Evolutionary conservation across 768 basidiomycete species (phyloP), one percentile per base, ranked within the genome.

Genomic region (Hericium alpestre): DNA sequence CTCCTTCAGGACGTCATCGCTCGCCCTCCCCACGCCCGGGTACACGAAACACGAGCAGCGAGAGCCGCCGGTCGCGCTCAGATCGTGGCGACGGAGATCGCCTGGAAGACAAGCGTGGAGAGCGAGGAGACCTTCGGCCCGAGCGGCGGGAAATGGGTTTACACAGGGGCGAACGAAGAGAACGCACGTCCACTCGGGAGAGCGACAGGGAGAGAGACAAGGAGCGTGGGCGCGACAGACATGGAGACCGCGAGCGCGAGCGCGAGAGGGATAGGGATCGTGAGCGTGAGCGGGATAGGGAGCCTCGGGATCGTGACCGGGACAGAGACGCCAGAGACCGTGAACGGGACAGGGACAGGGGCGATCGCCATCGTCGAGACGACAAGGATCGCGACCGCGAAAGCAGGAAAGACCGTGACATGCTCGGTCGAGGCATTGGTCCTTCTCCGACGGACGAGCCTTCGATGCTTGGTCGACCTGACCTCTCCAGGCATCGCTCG

Each of bases 11-110:
- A 49, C 80, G 80, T 38, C 76, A 75, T 27, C 82, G 87, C 46
- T 83, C 86, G 3, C 72, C 76, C 4, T 87, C 88, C 3, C 88
- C 88, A 15, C 64, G 79, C 18, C 82, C 83, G 6, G 84, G 84
- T 10, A 86, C 87, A 11, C 74, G 88, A 52, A 83, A 85, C 56
- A 74, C 78, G 43, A 90, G 88, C 63, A 70, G 73, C 43, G 88
- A 90, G 58, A 89, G 88, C 62, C 82, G 87, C 41, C 81, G 84
- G 52, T 66, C 74, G 40, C 76, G 82, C 8, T 74, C 77, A 41
- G 82, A 81, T 60, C 77, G 81, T 53, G 72, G 70, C 15, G 79
- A 80, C 16, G 72, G 66, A 38, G 74, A 77, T 25, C 73, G 68
- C 61, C 65, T 54, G 13, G 81, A 85, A 25, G 83, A 86, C 32